phyloP scores from a whole-genome alignment of 805 yeast species.

The Saccharomycopsis microspora region DNA sequence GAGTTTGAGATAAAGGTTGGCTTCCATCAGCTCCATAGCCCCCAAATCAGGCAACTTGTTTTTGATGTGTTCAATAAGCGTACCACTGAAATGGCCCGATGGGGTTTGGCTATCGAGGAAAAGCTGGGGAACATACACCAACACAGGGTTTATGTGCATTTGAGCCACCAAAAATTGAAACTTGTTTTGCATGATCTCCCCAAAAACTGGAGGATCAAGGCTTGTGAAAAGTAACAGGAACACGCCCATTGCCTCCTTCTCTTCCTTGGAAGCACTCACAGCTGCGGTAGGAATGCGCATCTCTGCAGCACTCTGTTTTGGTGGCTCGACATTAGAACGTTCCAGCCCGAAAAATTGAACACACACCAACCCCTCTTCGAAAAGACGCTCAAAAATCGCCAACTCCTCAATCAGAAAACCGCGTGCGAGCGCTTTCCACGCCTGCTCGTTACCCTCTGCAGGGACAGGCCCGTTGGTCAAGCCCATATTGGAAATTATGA shows the following conservation, averaged over 20 bases:
- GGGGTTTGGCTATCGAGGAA: constrained; percentile 92
- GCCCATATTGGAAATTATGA: constrained; percentile 81
- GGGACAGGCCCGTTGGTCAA: constrained; percentile 79
- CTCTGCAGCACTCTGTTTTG: constrained; percentile 31
- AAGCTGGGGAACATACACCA: constrained; percentile 86
- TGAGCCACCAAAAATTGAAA: constrained; percentile 49
- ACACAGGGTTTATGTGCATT: constrained; percentile 73
- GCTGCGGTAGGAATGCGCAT: constrained; percentile 79
- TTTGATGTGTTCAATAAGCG: constrained; percentile 65
- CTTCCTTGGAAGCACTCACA: constrained; percentile 82
- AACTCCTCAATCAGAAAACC: constrained; percentile 77
- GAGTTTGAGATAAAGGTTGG: constrained; percentile 72
- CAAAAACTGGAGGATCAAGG: constrained; percentile 90
- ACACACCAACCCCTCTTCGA: constrained; percentile 77
- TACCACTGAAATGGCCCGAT: constrained; percentile 82
- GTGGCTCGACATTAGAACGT: constrained; percentile 18
- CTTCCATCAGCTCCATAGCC: constrained; percentile 60
- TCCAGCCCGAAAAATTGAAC: constrained; percentile 58
- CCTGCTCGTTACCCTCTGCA: constrained; percentile 38
- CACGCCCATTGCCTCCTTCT: constrained; percentile 89
- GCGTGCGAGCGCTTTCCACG: constrained; percentile 82
- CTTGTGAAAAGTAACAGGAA: constrained; percentile 89
- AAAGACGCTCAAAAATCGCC: constrained; percentile 59
- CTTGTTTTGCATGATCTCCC: constrained; percentile 79
- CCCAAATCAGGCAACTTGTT: constrained; percentile 71